Evolutionary conservation across 176 grass and related monocot genomes (phyloP), one percentile per base, ranked within the genome.

Genomic region (Tillandsia fasciculata): DNA sequence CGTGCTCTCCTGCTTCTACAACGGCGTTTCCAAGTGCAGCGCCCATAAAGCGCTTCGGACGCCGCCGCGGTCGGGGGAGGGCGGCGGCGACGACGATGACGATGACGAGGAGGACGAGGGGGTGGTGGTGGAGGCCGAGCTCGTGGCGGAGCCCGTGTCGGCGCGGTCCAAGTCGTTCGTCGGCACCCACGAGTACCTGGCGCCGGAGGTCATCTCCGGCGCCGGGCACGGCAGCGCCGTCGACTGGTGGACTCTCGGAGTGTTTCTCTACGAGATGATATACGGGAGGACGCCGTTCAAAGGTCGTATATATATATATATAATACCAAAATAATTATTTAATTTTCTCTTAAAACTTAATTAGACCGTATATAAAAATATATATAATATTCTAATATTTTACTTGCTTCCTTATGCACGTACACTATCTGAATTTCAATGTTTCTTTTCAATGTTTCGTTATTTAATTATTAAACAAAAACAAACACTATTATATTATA

Each of bases 131-230:
- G 75, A 77, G 53, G 52, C 87, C 0, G 91, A 96, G 69, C 27
- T 96, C 72, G 88, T 96, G n/a, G 88, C 87, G 1, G 91, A 96
- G 82, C 91, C 91, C 0, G 76, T 88, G n/a, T 70, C 80, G 9
- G 87, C 91, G 10, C 79, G 88, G 65, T 96, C 91, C 1, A 88
- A 49, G 81, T 96, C 91, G 0, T 96, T 96, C 83, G 91, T 96
- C n/a, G 91, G 91, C 68, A 96, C 91, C 42, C 91, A 96, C 73
- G 91, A 96, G 66, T 96, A 96, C 84, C 84, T 96, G n/a, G 91
- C 91, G 50, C 91, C 91, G 48, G 87, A 96, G 79, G 91, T 96
- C 47, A 96, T 96, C 80, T 84, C 91, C 64, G 91, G 88, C 26
- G 74, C 75, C 8, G 91, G 91, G 17, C 91, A 96, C 77, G 91